These are phyloP conservation scores for Suhomyces kilbournensis DNA, from an alignment of 805 yeast species.

Conservation along the genomic window DNA sequence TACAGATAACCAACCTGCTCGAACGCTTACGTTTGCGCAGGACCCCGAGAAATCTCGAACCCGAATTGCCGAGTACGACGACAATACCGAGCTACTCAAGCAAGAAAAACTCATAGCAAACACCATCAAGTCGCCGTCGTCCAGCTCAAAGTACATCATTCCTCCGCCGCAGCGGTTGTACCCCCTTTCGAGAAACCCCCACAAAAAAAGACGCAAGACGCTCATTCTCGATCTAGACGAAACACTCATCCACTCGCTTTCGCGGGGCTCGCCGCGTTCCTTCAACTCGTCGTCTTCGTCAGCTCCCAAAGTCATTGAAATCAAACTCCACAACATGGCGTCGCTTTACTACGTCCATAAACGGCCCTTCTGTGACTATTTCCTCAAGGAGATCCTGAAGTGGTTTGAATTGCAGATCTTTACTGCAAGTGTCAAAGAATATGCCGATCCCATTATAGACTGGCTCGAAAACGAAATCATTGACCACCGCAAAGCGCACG, in stretches of 20 bases:
- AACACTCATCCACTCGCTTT: constrained; percentile 86
- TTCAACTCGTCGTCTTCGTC: constrained; percentile 35
- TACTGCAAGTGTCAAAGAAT: constrained; percentile 92
- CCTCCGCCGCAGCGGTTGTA: constrained; percentile 46
- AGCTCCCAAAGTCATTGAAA: constrained; percentile 70
- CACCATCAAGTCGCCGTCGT: constrained; percentile 40
- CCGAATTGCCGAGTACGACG: constrained; percentile 15
- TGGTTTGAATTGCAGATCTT: constrained; percentile 91
- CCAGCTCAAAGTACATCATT: constrained; percentile 40
- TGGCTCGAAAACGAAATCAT: constrained; percentile 70
- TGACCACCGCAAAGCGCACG: constrained; percentile 13
- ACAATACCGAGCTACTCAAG: constrained; percentile 37
- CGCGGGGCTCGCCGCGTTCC: constrained; percentile 56
- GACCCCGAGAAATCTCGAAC: neutral
- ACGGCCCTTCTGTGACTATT: constrained; percentile 87
- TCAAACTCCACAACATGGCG: constrained; percentile 62
- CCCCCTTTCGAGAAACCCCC: constrained; percentile 42
- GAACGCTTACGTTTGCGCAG: constrained; percentile 1
- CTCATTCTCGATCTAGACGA: constrained; percentile 90
- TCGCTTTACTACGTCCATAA: constrained; percentile 87
- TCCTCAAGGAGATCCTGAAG: constrained; percentile 68
- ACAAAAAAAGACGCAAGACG: constrained; percentile 50
- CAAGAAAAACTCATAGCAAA: constrained; percentile 41
- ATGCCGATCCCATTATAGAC: constrained; percentile 96
- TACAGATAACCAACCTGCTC: neutral